These are phyloP conservation scores for Exserohilum rostratum DNA, from an alignment of 2,329 filamentous ascomycete genomes.

Conservation along the genomic window DNA sequence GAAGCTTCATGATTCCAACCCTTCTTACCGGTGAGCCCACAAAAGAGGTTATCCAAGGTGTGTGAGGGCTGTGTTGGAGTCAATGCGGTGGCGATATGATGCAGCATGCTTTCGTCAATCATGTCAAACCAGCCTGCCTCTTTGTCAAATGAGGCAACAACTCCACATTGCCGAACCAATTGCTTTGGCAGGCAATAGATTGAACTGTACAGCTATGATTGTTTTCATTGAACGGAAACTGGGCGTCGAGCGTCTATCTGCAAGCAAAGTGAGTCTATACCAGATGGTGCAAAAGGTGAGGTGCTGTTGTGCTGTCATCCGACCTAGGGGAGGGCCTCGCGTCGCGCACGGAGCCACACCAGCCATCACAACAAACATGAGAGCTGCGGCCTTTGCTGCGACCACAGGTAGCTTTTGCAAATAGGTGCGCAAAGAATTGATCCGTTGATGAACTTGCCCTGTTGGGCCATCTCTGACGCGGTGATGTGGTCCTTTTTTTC, in stretches of 20 bases:
- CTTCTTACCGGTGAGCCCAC: constrained; percentile 45
- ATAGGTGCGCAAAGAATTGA: constrained; percentile 41
- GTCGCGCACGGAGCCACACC: constrained; percentile 39
- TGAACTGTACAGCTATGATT: constrained; percentile 18
- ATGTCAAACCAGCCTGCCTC: constrained; percentile 37
- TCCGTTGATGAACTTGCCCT: constrained; percentile 28
- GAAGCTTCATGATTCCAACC: constrained; percentile 43
- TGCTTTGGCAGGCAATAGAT: constrained; percentile 32
- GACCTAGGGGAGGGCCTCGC: constrained; percentile 33
- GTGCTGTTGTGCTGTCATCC: constrained; percentile 36
- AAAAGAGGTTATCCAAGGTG: constrained; percentile 28
- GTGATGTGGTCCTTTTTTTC: constrained; percentile 25
- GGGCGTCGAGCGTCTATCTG: constrained; percentile 15
- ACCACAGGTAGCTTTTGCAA: constrained; percentile 38
- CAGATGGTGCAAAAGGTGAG: constrained; percentile 29
- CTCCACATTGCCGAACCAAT: constrained; percentile 42
- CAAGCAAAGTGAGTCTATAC: constrained; percentile 24
- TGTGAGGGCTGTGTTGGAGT: constrained; percentile 26
- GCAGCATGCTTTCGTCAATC: constrained; percentile 36
- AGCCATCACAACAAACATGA: constrained; percentile 45
- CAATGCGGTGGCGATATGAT: constrained; percentile 44
- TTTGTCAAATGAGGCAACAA: constrained; percentile 32
- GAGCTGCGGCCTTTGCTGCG: constrained; percentile 37
- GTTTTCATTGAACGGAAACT: constrained; percentile 20
- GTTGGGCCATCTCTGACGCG: constrained; percentile 22